These are phyloP conservation scores for Nakazawaea wickerhamii DNA, from an alignment of 805 yeast species.

Conservation along the genomic window DNA sequence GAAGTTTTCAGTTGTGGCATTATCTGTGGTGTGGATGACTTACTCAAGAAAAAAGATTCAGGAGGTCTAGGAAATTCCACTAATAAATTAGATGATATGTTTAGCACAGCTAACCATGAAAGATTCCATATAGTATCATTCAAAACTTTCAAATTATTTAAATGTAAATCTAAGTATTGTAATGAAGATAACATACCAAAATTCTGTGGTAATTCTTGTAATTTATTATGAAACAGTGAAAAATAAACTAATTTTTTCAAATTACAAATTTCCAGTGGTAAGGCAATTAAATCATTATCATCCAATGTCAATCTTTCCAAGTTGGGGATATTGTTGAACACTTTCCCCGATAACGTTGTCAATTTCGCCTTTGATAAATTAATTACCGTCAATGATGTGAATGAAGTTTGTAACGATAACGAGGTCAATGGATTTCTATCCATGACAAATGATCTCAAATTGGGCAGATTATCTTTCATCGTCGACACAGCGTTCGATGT, in stretches of 20 bases:
- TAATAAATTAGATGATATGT: slow-evolving; percentile 69
- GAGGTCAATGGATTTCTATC: slow-evolving; percentile 83
- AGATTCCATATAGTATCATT: slow-evolving; percentile 66
- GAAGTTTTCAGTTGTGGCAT: slow-evolving; percentile 10
- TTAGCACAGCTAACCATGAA: slow-evolving; percentile 49
- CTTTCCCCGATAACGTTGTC: slow-evolving; percentile 61
- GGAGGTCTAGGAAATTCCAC: slow-evolving; percentile 53
- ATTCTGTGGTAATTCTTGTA: slow-evolving; percentile 62
- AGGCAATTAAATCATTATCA: slow-evolving; percentile 70
- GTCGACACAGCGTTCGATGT: slow-evolving; percentile 72
- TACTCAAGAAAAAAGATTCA: slow-evolving; percentile 20
- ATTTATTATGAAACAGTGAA: slow-evolving; percentile 68
- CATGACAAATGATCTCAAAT: slow-evolving; percentile 62
- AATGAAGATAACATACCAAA: slow-evolving; percentile 57
- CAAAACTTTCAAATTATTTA: slow-evolving; percentile 69
- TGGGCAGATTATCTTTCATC: slow-evolving; percentile 57
- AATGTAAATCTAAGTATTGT: slow-evolving; percentile 70
- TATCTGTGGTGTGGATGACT: slow-evolving; percentile 7
- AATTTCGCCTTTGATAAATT: slow-evolving; percentile 81
- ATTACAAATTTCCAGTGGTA: slow-evolving; percentile 64
- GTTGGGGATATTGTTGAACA: slow-evolving; percentile 55
- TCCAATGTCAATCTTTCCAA: slow-evolving; percentile 73
- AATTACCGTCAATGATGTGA: slow-evolving; percentile 60
- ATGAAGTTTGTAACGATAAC: slow-evolving; percentile 45
- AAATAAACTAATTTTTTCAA: slow-evolving; percentile 57